Percentiles rank a stretch among this genome's conserved stretches.
Conservation (phyloP, 192 early-diverging fungal species). For the Dimargaris cristalligena region DNA sequence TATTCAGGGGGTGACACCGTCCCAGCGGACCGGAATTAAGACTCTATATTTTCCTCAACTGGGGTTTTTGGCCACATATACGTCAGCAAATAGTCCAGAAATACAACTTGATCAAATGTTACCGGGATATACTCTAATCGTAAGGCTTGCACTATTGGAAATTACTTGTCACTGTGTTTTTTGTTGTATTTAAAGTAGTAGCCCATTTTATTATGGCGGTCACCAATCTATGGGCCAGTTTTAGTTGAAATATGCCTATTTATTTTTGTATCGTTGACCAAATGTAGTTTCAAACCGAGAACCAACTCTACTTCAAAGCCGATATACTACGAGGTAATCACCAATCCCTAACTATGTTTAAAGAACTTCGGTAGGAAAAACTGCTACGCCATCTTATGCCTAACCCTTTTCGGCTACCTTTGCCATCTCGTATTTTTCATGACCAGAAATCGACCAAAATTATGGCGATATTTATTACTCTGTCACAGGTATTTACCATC, state of each 20-base stretch:
- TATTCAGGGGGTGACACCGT: not conserved
- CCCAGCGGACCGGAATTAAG: not conserved
- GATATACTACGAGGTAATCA: not conserved
- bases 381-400: not conserved
- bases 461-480: constrained; percentile 1
- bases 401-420: not conserved
- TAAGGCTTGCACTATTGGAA: not conserved
- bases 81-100: not conserved
- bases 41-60: constrained; percentile 1
- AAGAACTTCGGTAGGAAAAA: not conserved
- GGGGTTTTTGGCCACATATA: not conserved
- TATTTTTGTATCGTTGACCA: not conserved
- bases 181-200: not conserved
- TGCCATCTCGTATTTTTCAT: not conserved
- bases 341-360: not conserved
- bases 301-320: not conserved
- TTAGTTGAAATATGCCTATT: not conserved
- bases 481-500: not conserved
- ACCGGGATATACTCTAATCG: not conserved
- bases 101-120: not conserved
- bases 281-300: constrained; percentile 1
- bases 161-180: too few relatives aligned
- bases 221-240: not conserved
- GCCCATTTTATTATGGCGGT: not conserved
- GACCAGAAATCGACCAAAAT: not conserved